phyloP scores from a whole-genome alignment of 768 basidiomycete genomes.

The Tylopilus felleus region DNA sequence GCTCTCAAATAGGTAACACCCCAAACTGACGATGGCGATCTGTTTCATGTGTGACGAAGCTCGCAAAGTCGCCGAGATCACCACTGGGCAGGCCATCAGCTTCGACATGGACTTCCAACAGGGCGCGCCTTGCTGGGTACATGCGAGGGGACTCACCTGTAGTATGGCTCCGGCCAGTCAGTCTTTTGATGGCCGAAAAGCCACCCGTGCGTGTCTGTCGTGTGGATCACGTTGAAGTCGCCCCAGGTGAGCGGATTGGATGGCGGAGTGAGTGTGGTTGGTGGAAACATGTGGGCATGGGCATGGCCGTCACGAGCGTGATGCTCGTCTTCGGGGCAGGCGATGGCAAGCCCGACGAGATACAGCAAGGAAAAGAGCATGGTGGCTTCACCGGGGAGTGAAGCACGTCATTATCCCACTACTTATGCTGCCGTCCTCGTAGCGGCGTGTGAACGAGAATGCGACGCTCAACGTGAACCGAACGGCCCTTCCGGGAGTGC shows the following conservation, averaged over 20 bases:
- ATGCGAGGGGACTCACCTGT: constrained; percentile 42
- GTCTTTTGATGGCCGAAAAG: constrained; percentile 79
- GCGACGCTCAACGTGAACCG: neutral
- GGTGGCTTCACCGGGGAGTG: neutral
- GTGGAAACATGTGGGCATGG: constrained; percentile 34
- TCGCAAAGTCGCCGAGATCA: constrained; percentile 76
- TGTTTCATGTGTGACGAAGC: constrained; percentile 86
- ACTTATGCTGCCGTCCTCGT: neutral
- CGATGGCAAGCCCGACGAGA: constrained; percentile 17
- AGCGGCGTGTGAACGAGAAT: neutral
- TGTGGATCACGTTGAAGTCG: constrained; percentile 85
- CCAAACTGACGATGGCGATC: constrained; percentile 51
- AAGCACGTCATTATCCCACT: neutral
- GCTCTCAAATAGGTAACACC: neutral
- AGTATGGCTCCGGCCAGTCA: constrained; percentile 73
- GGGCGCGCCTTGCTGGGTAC: neutral
- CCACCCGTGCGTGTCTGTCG: constrained; percentile 83
- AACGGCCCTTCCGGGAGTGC: neutral
- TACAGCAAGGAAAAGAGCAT: constrained; percentile 20
- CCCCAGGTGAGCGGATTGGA: constrained; percentile 74
- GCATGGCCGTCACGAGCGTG: constrained; percentile 29
- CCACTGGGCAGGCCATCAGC: constrained; percentile 33
- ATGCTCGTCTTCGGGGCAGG: constrained; percentile 18
- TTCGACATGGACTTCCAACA: neutral
- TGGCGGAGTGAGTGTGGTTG: constrained; percentile 49